These are phyloP conservation scores for Aspergillus glaucus DNA, from an alignment of 2,329 filamentous ascomycete genomes.

Conservation along the genomic window DNA sequence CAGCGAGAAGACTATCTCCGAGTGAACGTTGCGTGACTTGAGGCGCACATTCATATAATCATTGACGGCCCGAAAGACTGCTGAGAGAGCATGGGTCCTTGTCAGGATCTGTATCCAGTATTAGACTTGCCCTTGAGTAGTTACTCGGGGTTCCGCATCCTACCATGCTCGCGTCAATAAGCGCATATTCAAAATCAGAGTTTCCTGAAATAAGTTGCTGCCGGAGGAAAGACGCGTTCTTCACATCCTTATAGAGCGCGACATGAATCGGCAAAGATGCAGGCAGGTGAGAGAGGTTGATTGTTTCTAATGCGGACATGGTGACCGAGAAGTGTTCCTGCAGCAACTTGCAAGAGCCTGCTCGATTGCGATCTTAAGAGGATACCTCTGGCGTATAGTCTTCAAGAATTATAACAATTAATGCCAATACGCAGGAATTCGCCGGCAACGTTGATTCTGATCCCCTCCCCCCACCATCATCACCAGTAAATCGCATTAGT, in stretches of 20 bases:
- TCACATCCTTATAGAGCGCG: slow-evolving; percentile 67
- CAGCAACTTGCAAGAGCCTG: background rate
- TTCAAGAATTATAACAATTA: too few relatives aligned
- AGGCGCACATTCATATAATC: slow-evolving; percentile 55
- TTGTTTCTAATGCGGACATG: slow-evolving; percentile 50
- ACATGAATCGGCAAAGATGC: slow-evolving; percentile 61
- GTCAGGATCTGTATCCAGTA: slow-evolving; percentile 56
- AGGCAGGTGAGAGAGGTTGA: slow-evolving; percentile 71
- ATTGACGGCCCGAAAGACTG: slow-evolving; percentile 70
- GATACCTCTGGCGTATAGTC: background rate
- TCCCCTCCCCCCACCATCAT: slow-evolving; percentile 15
- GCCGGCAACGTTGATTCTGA: background rate
- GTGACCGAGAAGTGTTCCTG: slow-evolving; percentile 8
- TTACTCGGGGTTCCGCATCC: slow-evolving; percentile 14
- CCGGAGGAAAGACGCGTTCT: slow-evolving; percentile 72
- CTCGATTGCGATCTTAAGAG: background rate
- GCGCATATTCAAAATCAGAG: slow-evolving; percentile 81
- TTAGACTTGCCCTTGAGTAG: slow-evolving; percentile 3
- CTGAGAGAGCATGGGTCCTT: slow-evolving; percentile 64
- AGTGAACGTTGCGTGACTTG: slow-evolving; percentile 80
- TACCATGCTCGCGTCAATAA: slow-evolving; percentile 79
- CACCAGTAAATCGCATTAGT: slow-evolving; percentile 9
- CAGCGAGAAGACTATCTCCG: slow-evolving; percentile 75
- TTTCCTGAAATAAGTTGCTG: slow-evolving; percentile 82
- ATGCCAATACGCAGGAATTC: background rate